A percentile compares a stretch with the other conserved stretches of the same genome.
Conservation (phyloP, 202 grass and related monocot species). For the Eragrostis tef region DNA sequence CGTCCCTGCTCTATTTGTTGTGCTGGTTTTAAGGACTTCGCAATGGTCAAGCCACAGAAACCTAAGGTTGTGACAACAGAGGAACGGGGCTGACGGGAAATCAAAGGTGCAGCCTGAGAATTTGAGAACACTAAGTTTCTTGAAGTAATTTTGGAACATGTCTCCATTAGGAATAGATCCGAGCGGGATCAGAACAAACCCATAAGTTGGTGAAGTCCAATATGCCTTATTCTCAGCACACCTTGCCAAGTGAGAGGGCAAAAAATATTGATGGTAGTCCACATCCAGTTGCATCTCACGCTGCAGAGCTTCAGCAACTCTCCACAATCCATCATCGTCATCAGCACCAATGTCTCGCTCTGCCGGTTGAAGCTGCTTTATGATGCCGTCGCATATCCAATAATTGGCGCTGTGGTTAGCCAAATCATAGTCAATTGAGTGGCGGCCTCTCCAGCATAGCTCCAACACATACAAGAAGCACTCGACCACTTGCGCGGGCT, state of each 20-base stretch:
- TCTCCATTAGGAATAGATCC: background rate
- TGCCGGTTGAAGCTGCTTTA: background rate
- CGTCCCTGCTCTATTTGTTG: background rate
- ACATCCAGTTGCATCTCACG: background rate
- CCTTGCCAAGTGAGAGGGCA: background rate
- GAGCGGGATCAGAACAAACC: background rate
- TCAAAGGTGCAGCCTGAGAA: background rate
- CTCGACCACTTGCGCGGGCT: background rate
- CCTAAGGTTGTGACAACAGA: background rate
- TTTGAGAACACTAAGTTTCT: background rate
- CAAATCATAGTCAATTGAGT: background rate
- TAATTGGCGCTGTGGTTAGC: background rate
- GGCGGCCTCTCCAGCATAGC: background rate
- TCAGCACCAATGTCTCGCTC: background rate
- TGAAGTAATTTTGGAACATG: background rate
- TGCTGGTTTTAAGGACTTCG: background rate
- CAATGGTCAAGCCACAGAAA: slow-evolving; percentile 22
- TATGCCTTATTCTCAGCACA: background rate
- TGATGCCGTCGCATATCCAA: slow-evolving; percentile 3
- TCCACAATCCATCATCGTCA: background rate
- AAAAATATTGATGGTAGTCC: background rate
- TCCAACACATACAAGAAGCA: slow-evolving; percentile 15
- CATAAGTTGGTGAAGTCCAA: slow-evolving; percentile 9
- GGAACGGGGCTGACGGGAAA: slow-evolving; percentile 4
- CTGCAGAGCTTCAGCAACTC: background rate